Percentiles rank a stretch among this genome's conserved stretches.
These are phyloP conservation scores for Amphirosellinia nigrospora DNA, from an alignment of 495 filamentous ascomycete species.

Conservation along the genomic window DNA sequence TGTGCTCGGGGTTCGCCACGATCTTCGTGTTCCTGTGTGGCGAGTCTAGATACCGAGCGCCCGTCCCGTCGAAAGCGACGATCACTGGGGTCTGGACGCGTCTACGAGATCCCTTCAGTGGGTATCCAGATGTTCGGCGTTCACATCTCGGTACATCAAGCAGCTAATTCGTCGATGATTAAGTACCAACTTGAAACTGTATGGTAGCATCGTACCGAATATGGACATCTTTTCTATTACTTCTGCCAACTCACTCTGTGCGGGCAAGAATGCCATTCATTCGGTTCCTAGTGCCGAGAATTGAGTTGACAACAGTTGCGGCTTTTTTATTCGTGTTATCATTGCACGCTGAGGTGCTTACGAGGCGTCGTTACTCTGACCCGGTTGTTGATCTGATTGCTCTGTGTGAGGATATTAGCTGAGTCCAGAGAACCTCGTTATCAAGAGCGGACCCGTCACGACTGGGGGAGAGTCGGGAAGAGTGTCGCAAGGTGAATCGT, in stretches of 20 bases:
- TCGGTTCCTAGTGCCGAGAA: constrained; percentile 8
- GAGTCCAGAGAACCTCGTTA: no score
- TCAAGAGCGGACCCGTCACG: no score
- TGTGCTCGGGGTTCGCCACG: neutral
- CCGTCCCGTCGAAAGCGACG: neutral
- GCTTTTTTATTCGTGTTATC: neutral
- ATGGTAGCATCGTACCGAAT: neutral
- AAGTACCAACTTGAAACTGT: neutral
- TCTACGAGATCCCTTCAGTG: neutral
- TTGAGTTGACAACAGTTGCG: neutral
- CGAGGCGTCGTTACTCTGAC: neutral
- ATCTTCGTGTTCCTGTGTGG: neutral
- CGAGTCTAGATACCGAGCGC: constrained; percentile 5
- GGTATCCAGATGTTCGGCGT: neutral
- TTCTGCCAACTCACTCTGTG: constrained; percentile 6
- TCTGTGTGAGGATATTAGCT: no score
- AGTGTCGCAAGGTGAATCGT: no score
- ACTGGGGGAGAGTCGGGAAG: no score
- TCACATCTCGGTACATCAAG: constrained; percentile 9
- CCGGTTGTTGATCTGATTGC: neutral
- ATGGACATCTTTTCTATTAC: neutral
- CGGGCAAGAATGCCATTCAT: constrained; percentile 17
- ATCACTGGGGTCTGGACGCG: constrained; percentile 12
- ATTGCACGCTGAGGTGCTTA: neutral
- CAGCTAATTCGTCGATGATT: neutral